Evolutionary conservation across 2,329 filamentous ascomycete species (phyloP).

Genomic region (Monilinia aucupariae): DNA sequence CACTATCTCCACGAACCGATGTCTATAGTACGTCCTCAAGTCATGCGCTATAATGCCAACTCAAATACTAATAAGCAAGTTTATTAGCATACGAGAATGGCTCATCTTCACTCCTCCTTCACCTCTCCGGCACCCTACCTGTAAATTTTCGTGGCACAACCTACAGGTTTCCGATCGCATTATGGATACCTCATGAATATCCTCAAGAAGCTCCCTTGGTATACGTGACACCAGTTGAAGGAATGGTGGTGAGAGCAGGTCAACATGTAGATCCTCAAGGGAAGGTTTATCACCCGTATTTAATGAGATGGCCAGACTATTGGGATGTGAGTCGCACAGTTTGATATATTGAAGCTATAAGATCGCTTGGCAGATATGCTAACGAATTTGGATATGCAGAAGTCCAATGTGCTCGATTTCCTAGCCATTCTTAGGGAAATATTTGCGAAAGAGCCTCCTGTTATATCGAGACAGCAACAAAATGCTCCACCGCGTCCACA

Average conservation of each 20-base stretch:
- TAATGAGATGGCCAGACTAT: conserved; percentile 81
- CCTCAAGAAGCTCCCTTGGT: conserved; percentile 78
- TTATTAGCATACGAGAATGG: conserved; percentile 79
- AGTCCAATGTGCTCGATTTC: conserved; percentile 79
- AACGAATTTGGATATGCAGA: conserved; percentile 45
- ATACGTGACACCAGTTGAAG: conserved; percentile 82
- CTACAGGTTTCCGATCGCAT: conserved; percentile 83
- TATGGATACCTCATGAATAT: conserved; percentile 93
- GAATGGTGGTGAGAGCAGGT: conserved; percentile 84
- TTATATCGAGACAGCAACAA: conserved; percentile 65
- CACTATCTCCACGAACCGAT: conserved; percentile 80
- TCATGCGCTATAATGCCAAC: background rate
- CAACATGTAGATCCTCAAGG: conserved; percentile 95
- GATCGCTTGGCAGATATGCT: conserved; percentile 1
- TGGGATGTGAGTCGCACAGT: conserved; percentile 67
- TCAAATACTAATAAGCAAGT: conserved; percentile 19
- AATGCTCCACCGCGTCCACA: conserved; percentile 38
- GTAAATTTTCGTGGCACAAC: conserved; percentile 81
- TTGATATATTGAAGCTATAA: background rate
- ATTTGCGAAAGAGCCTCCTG: conserved; percentile 91
- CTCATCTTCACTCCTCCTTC: conserved; percentile 76
- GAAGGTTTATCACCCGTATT: conserved; percentile 89
- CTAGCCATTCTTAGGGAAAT: conserved; percentile 75
- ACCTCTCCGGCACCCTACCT: conserved; percentile 82
- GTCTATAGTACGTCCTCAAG: conserved; percentile 69